Conservation (phyloP, 2,329 filamentous ascomycete species). For the Aspergillus tubingensis region DNA sequence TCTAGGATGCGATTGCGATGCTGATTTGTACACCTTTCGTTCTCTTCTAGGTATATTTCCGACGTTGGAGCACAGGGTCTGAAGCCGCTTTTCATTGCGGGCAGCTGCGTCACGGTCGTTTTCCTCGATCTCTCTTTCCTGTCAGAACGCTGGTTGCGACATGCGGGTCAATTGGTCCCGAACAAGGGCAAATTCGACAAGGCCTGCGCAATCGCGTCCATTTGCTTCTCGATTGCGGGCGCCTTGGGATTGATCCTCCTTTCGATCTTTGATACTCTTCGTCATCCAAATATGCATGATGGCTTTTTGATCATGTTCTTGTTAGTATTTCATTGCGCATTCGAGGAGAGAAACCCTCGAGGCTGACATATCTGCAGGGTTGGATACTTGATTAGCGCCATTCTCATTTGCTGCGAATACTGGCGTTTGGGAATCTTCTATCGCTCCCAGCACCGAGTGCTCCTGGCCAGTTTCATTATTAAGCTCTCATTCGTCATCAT, state of each 20-base stretch:
- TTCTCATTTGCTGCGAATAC: constrained; percentile 90
- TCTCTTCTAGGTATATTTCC: constrained; percentile 43
- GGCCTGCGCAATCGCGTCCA: constrained; percentile 39
- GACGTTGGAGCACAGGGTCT: constrained; percentile 61
- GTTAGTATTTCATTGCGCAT: constrained; percentile 26
- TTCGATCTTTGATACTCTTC: constrained; percentile 80
- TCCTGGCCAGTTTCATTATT: constrained; percentile 79
- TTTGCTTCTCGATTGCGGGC: constrained; percentile 69
- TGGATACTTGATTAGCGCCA: constrained; percentile 80
- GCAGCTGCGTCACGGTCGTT: constrained; percentile 66
- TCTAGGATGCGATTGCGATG: no score
- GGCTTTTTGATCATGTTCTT: constrained; percentile 82
- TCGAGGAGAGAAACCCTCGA: neutral
- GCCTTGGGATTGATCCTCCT: constrained; percentile 79
- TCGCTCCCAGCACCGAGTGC: constrained; percentile 67
- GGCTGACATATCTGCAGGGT: constrained; percentile 37
- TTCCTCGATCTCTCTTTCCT: constrained; percentile 80
- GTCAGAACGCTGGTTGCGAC: constrained; percentile 81
- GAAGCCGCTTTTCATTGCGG: constrained; percentile 65
- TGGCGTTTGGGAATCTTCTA: constrained; percentile 80
- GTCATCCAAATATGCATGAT: constrained; percentile 68
- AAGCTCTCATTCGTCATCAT: constrained; percentile 83
- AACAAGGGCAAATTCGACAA: constrained; percentile 58
- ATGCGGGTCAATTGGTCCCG: constrained; percentile 73
- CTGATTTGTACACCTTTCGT: neutral